phyloP scores from a whole-genome alignment of 1,284 basidiomycete species.

The Cutaneotrichosporon sp. region DNA sequence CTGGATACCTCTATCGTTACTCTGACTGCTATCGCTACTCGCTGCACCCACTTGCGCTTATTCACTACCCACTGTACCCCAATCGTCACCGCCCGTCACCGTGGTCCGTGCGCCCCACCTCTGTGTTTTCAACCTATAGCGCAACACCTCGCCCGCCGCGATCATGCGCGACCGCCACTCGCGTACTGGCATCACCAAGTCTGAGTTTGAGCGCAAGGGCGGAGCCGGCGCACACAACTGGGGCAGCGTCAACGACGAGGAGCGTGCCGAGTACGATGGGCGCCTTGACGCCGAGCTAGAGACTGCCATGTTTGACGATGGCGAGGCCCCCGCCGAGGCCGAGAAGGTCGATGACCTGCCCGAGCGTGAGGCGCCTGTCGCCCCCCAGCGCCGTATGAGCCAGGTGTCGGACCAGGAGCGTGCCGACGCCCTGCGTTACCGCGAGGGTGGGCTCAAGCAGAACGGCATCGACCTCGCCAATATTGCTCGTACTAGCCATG shows the following conservation, averaged over 20 bases:
- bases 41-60: neutral
- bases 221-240: conserved; percentile 80
- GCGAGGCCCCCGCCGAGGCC: conserved; percentile 47
- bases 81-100: neutral
- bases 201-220: conserved; percentile 63
- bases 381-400: conserved; percentile 42
- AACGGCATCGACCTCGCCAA: conserved; percentile 63
- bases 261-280: conserved; percentile 54
- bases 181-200: conserved; percentile 70
- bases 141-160: conserved; percentile 68
- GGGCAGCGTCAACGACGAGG: conserved; percentile 69
- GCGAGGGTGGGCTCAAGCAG: conserved; percentile 50
- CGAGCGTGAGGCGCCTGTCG: conserved; percentile 28
- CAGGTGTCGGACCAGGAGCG: conserved; percentile 65
- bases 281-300: conserved; percentile 52
- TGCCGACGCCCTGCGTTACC: conserved; percentile 52
- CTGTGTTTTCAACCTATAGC: conserved; percentile 29
- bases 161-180: conserved; percentile 69
- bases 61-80: neutral
- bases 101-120: neutral
- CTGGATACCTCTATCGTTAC: neutral
- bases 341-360: conserved; percentile 10
- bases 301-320: conserved; percentile 49
- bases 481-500: conserved; percentile 77
- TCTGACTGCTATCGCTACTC: neutral